These are phyloP conservation scores for Paramyrothecium sp. DNA, from an alignment of 2,329 filamentous ascomycete genomes.

Conservation along the genomic window DNA sequence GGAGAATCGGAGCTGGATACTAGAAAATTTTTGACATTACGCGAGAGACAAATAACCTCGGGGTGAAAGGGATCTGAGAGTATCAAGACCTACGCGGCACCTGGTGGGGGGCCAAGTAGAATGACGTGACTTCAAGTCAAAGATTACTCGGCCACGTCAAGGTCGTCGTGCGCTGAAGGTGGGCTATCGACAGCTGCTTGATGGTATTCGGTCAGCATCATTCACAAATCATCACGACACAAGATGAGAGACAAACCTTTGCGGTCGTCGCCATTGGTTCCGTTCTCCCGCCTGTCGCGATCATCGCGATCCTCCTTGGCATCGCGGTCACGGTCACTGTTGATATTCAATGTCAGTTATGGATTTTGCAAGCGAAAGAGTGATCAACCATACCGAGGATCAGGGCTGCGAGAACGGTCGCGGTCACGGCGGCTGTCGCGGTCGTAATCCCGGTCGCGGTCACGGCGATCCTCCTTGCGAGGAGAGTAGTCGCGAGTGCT, in stretches of 20 bases:
- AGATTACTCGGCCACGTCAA: constrained; percentile 83
- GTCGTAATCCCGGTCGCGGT: constrained; percentile 77
- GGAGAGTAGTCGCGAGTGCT: constrained; percentile 79
- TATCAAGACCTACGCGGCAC: neutral
- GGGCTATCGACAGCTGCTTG: constrained; percentile 68
- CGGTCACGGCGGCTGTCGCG: constrained; percentile 73
- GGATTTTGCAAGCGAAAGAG: no score
- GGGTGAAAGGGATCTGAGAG: neutral
- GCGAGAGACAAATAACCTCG: neutral
- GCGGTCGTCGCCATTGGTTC: constrained; percentile 80
- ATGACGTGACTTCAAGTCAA: neutral
- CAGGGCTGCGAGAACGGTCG: constrained; percentile 73
- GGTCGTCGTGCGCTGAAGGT: constrained; percentile 83
- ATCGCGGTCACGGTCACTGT: constrained; percentile 55
- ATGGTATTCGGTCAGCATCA: constrained; percentile 17
- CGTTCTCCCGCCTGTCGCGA: constrained; percentile 73
- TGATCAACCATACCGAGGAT: constrained; percentile 46
- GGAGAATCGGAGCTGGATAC: neutral
- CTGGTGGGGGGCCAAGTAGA: neutral
- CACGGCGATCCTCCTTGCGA: constrained; percentile 82
- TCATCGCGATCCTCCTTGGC: constrained; percentile 68
- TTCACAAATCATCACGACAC: neutral
- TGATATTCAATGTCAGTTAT: constrained; percentile 5
- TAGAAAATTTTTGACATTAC: neutral
- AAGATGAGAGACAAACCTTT: constrained; percentile 63